Percentiles rank a stretch among this genome's conserved stretches.
Evolutionary conservation across 305 asterid genomes (phyloP).

Genomic region (Solanum hybrid): DNA sequence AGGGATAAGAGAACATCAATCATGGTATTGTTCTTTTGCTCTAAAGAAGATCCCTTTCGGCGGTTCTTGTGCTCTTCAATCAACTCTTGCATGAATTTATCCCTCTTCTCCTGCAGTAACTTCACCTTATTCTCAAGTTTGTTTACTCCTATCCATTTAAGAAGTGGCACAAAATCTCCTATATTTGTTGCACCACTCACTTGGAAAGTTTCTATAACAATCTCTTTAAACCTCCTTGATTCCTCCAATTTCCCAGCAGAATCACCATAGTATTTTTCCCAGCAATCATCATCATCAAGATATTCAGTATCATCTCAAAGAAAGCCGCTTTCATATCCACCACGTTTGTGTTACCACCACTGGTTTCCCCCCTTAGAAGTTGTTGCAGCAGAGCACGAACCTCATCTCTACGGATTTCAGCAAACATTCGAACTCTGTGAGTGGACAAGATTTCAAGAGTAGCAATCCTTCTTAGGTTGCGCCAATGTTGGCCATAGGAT

Average conservation of each 20-base stretch:
- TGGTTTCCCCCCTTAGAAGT: background rate
- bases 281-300: slow-evolving; percentile 21
- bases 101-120: slow-evolving; percentile 14
- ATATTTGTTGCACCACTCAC: slow-evolving; percentile 7
- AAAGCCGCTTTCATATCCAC: slow-evolving; percentile 30
- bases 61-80: slow-evolving; percentile 8
- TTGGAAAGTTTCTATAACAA: slow-evolving; percentile 5
- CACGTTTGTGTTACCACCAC: background rate
- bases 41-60: background rate
- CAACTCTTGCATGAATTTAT: slow-evolving; percentile 19
- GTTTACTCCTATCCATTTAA: slow-evolving; percentile 13
- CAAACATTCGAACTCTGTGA: slow-evolving; percentile 19
- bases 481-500: slow-evolving; percentile 55
- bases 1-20: slow-evolving; percentile 26
- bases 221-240: slow-evolving; percentile 9
- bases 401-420: slow-evolving; percentile 20
- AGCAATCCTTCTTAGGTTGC: slow-evolving; percentile 42
- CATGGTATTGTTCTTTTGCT: slow-evolving; percentile 8
- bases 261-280: slow-evolving; percentile 15
- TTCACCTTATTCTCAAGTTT: slow-evolving; percentile 11
- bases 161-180: slow-evolving; percentile 11
- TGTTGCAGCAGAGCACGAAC: slow-evolving; percentile 12
- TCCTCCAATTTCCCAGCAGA: slow-evolving; percentile 4
- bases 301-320: slow-evolving; percentile 13
- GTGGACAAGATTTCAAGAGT: slow-evolving; percentile 34